These are phyloP conservation scores for Sclerotinia borealis DNA, from an alignment of 2,329 filamentous ascomycete species.

Conservation along the genomic window DNA sequence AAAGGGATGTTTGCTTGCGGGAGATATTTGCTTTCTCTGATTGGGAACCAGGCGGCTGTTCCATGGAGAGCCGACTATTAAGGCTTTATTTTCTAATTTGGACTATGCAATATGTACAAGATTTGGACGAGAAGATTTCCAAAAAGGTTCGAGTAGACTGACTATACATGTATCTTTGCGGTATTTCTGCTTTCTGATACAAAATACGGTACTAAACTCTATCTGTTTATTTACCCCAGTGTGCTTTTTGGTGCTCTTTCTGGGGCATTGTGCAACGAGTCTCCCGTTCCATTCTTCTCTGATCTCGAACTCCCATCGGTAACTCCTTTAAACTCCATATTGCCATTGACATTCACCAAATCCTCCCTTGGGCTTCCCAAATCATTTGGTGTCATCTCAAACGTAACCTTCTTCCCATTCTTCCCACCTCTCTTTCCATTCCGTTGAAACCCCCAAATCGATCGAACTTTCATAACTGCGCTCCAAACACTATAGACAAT, in stretches of 20 bases:
- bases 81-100: no score
- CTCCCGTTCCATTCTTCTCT: neutral
- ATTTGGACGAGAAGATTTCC: no score
- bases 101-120: no score
- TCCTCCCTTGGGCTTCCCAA: neutral
- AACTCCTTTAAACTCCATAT: neutral
- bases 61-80: no score
- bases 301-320: neutral
- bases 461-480: neutral
- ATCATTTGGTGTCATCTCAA: neutral
- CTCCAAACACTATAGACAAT: conserved; percentile 16
- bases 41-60: no score
- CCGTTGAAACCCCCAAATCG: neutral
- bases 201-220: neutral
- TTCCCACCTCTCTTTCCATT: neutral
- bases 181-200: neutral
- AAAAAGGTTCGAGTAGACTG: neutral
- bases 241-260: neutral
- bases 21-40: no score
- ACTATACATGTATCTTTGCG: neutral
- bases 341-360: neutral
- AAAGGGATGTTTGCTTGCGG: no score
- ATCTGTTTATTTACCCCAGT: neutral
- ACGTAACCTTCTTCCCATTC: conserved; percentile 1
- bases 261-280: neutral